These are phyloP conservation scores for Trichoderma atrobrunneum DNA, from an alignment of 2,329 filamentous ascomycete genomes.

Conservation along the genomic window DNA sequence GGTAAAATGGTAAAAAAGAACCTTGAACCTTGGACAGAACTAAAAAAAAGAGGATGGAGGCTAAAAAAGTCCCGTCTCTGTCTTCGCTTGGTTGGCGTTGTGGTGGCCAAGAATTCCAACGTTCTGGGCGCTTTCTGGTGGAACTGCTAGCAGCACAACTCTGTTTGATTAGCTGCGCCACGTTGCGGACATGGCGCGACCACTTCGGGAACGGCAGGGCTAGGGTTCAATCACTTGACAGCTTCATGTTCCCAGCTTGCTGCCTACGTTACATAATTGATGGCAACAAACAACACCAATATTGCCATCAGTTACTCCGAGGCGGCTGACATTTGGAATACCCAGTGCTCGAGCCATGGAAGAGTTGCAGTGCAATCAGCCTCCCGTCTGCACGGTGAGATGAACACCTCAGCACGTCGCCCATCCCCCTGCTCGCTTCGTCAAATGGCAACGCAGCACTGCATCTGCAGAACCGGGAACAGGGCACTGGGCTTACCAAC, in stretches of 20 bases:
- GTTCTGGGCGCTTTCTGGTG: background rate
- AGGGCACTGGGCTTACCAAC: slow-evolving; percentile 16
- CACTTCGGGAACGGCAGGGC: background rate
- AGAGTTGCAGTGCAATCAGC: background rate
- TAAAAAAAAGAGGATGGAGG: background rate
- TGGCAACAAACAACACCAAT: background rate
- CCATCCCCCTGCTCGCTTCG: background rate
- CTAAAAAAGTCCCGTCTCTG: background rate
- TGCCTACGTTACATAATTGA: background rate
- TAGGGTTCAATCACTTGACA: background rate
- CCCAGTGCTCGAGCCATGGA: background rate
- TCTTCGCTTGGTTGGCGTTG: background rate
- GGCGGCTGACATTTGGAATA: background rate
- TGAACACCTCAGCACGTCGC: background rate
- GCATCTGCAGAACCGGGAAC: slow-evolving; percentile 18
- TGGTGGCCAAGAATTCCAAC: background rate
- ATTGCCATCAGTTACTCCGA: background rate
- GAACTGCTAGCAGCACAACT: background rate
- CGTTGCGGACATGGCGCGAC: background rate
- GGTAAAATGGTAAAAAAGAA: background rate
- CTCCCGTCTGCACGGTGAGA: background rate
- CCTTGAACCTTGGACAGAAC: background rate
- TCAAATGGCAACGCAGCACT: background rate
- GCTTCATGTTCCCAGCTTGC: background rate
- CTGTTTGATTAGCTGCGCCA: slow-evolving; percentile 6